These are phyloP conservation scores for Agrocybe praecox DNA, from an alignment of 768 basidiomycete genomes.

Conservation along the genomic window DNA sequence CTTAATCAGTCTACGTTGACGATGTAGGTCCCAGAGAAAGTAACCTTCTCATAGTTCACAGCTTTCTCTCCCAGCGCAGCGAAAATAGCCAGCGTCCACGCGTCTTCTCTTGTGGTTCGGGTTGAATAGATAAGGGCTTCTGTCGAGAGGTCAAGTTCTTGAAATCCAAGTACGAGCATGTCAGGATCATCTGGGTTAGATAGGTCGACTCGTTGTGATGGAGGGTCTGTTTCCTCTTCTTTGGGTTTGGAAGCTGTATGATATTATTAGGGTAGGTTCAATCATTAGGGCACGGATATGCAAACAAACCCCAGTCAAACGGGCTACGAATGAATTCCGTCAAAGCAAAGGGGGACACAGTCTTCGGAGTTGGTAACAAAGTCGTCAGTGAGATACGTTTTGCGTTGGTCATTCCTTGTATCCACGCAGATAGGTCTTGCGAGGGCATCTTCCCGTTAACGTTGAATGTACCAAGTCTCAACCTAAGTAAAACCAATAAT, in stretches of 20 bases:
- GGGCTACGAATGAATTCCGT: constrained; percentile 26
- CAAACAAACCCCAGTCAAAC: constrained; percentile 25
- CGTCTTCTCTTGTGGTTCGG: constrained; percentile 64
- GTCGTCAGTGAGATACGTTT: not conserved
- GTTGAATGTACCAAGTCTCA: constrained; percentile 83
- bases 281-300: no score
- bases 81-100: constrained; percentile 68
- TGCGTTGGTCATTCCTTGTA: constrained; percentile 31
- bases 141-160: constrained; percentile 79
- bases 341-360: constrained; percentile 39
- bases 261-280: not conserved
- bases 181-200: constrained; percentile 53
- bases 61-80: constrained; percentile 73
- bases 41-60: constrained; percentile 67
- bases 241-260: not conserved
- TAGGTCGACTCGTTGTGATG: constrained; percentile 22
- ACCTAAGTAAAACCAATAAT: constrained; percentile 33
- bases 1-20: not conserved
- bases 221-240: constrained; percentile 2
- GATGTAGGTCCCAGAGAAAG: not conserved
- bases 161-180: constrained; percentile 74
- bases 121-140: constrained; percentile 77
- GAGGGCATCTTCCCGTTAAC: constrained; percentile 79
- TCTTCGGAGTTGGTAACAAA: constrained; percentile 34
- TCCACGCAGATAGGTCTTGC: constrained; percentile 72